Conservation (phyloP, 1,284 basidiomycete genomes). For the Golubevia sp. region DNA sequence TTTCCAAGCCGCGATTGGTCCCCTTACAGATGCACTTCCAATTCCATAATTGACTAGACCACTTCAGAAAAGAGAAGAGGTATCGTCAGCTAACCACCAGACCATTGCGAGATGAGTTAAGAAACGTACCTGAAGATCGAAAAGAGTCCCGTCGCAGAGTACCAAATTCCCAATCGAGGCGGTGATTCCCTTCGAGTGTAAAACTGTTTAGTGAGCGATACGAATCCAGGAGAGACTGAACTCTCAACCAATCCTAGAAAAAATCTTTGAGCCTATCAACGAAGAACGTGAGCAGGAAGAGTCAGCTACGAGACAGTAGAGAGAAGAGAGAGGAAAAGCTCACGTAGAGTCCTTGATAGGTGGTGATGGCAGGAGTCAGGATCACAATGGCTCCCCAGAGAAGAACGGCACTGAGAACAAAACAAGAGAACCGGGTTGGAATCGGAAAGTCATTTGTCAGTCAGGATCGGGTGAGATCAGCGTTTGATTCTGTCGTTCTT, state of each 20-base stretch:
- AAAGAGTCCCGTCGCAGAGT: constrained; percentile 65
- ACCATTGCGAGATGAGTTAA: too few relatives aligned
- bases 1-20: constrained; percentile 64
- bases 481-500: too few relatives aligned
- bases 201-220: constrained; percentile 65
- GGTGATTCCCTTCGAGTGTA: constrained; percentile 62
- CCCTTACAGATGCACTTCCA: constrained; percentile 58
- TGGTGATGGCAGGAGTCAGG: constrained; percentile 63
- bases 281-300: too few relatives aligned
- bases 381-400: constrained; percentile 65
- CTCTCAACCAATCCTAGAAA: constrained; percentile 53
- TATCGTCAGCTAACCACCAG: too few relatives aligned
- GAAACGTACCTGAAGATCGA: constrained; percentile 49
- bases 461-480: neutral
- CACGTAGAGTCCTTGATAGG: constrained; percentile 64
- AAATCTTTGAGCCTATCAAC: too few relatives aligned
- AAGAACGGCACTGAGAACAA: constrained; percentile 38
- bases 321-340: too few relatives aligned
- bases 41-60: constrained; percentile 66
- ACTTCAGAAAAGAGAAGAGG: constrained; percentile 8
- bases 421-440: constrained; percentile 6
- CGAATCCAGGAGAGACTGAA: constrained; percentile 65
- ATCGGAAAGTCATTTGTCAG: neutral
- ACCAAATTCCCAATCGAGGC: constrained; percentile 63
- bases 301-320: neutral